A percentile compares a stretch with the other conserved stretches of the same genome.
Evolutionary conservation across 306 rosid genomes (phyloP).

Genomic region (Medicago lupulina): DNA sequence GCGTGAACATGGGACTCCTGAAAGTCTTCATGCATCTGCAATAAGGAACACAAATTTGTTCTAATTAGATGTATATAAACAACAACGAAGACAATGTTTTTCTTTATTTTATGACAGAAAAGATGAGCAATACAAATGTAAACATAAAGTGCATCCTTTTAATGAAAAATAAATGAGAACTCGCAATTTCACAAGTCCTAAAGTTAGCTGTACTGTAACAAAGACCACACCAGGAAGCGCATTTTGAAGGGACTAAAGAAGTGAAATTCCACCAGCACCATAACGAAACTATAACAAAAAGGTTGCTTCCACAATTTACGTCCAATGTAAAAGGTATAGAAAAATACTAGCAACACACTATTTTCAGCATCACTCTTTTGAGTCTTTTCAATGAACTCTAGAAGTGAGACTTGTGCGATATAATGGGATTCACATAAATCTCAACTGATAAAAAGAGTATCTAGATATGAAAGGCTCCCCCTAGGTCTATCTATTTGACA

Average conservation of each 20-base stretch:
- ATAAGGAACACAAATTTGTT: conserved; percentile 38
- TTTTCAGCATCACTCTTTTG: neutral
- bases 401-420: neutral
- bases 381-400: neutral
- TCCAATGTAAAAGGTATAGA: neutral
- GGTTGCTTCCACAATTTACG: conserved; percentile 16
- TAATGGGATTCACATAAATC: neutral
- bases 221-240: conserved; percentile 7
- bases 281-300: conserved; percentile 20
- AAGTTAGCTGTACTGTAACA: conserved; percentile 19
- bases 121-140: conserved; percentile 31
- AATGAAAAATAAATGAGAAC: conserved; percentile 18
- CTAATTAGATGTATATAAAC: conserved; percentile 26
- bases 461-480: neutral
- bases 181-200: conserved; percentile 3
- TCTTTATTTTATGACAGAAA: conserved; percentile 16
- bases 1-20: conserved; percentile 71
- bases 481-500: conserved; percentile 20
- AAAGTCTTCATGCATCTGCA: conserved; percentile 78
- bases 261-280: conserved; percentile 9
- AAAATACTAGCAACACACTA: neutral
- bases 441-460: neutral
- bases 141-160: conserved; percentile 18
- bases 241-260: conserved; percentile 24
- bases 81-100: neutral